Evolutionary conservation across 2,329 filamentous ascomycete species (phyloP).

Genomic region (Coniella lustricola): DNA sequence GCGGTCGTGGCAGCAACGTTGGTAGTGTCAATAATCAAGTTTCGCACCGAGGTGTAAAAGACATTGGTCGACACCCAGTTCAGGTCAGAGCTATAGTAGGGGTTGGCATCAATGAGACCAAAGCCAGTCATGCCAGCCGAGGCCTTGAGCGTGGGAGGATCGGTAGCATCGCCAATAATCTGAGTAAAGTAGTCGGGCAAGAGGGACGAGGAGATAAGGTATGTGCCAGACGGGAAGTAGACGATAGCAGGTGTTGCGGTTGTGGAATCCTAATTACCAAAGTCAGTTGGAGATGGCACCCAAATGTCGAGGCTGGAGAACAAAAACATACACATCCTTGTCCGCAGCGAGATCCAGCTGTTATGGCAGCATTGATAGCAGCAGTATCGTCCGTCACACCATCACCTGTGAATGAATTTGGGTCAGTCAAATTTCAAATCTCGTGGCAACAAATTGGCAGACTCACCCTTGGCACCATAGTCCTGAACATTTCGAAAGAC

Average conservation of each 20-base stretch:
- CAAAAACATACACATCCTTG: slow-evolving; percentile 32
- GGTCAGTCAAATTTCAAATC: background rate
- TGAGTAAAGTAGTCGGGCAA: slow-evolving; percentile 74
- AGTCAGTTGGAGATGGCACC: slow-evolving; percentile 15
- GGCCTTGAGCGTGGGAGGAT: slow-evolving; percentile 50
- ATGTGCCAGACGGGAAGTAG: slow-evolving; percentile 49
- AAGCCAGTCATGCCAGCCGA: slow-evolving; percentile 41
- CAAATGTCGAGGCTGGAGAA: background rate
- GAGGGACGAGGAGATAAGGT: slow-evolving; percentile 63
- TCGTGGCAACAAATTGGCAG: background rate
- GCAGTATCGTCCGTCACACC: slow-evolving; percentile 39
- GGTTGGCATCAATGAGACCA: slow-evolving; percentile 43
- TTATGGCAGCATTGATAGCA: slow-evolving; percentile 39
- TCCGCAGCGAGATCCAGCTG: slow-evolving; percentile 31
- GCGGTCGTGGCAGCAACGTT: slow-evolving; percentile 38
- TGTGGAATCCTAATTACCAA: slow-evolving; percentile 27
- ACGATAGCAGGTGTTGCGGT: slow-evolving; percentile 35
- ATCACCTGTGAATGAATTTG: slow-evolving; percentile 27
- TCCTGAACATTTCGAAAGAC: slow-evolving; percentile 43
- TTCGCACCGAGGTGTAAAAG: slow-evolving; percentile 53
- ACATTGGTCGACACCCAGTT: slow-evolving; percentile 51
- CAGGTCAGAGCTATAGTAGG: slow-evolving; percentile 34
- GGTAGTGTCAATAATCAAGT: slow-evolving; percentile 53
- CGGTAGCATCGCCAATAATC: slow-evolving; percentile 62
- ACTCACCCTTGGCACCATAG: slow-evolving; percentile 34